Conservation (phyloP, 805 yeast genomes). For the Nakazawaea populi region DNA sequence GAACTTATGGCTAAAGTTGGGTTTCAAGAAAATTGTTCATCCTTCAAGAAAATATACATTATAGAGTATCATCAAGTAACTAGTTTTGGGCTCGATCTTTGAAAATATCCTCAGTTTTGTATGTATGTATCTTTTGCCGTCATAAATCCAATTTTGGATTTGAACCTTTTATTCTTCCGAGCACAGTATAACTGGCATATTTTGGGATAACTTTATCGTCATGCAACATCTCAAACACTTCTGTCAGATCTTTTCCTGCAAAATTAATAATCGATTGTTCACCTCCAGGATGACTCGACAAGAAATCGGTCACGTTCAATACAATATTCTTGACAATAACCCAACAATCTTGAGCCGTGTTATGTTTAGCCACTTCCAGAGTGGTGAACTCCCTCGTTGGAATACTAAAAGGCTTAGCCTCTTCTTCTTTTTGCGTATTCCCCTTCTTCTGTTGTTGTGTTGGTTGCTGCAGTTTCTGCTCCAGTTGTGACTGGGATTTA, state of each 20-base stretch:
- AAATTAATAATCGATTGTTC: conserved; percentile 62
- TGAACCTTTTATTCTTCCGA: conserved; percentile 46
- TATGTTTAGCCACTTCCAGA: conserved; percentile 44
- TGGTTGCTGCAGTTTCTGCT: neutral
- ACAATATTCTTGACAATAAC: conserved; percentile 47
- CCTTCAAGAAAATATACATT: neutral
- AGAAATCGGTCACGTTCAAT: conserved; percentile 39
- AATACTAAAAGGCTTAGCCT: conserved; percentile 25
- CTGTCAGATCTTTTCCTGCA: conserved; percentile 70
- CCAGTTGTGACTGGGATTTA: neutral
- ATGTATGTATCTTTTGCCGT: neutral
- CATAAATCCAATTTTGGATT: conserved; percentile 22
- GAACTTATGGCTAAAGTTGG: no score
- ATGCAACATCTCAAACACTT: conserved; percentile 51
- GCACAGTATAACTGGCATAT: conserved; percentile 40
- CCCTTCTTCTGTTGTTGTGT: neutral
- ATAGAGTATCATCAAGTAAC: no score
- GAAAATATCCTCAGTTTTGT: no score
- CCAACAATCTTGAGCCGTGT: conserved; percentile 44
- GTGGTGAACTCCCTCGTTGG: conserved; percentile 42
- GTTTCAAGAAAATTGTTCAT: neutral
- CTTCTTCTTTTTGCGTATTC: conserved; percentile 8
- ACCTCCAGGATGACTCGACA: conserved; percentile 64
- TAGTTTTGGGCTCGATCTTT: no score
- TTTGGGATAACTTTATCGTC: conserved; percentile 48